Conservation (phyloP, 2,329 filamentous ascomycete genomes). For the Microcyclosporella mali region DNA sequence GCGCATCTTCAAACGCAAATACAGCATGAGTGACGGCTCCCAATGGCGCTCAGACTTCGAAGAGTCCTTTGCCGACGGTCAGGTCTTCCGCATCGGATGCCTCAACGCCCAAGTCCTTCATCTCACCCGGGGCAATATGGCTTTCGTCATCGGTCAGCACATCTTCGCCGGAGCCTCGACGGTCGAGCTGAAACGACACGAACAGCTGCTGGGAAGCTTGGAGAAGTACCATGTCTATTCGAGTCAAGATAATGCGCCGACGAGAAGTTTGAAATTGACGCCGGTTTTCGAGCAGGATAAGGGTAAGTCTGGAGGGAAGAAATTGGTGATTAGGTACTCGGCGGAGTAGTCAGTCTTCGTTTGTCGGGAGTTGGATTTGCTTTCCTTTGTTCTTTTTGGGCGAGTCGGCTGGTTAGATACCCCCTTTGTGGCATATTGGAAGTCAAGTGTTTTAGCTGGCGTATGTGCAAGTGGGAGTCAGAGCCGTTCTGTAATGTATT, state of each 20-base stretch:
- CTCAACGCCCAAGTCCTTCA: slow-evolving; percentile 15
- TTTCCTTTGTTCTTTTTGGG: no score
- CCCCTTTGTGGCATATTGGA: no score
- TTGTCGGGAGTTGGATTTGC: no score
- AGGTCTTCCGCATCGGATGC: slow-evolving; percentile 15
- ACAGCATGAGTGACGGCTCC: slow-evolving; percentile 16
- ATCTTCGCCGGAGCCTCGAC: slow-evolving; percentile 15
- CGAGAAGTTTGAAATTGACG: slow-evolving; percentile 12
- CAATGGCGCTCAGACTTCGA: slow-evolving; percentile 14
- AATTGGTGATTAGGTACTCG: slow-evolving; percentile 16
- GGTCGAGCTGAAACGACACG: slow-evolving; percentile 11
- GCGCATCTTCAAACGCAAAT: slow-evolving; percentile 18
- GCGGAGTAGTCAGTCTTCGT: slow-evolving; percentile 8
- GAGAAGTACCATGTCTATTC: slow-evolving; percentile 16
- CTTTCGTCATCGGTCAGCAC: slow-evolving; percentile 18
- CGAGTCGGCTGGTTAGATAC: no score
- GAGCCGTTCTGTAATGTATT: no score
- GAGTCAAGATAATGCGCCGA: slow-evolving; percentile 13
- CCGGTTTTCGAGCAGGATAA: slow-evolving; percentile 7
- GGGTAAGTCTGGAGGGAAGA: slow-evolving; percentile 7
- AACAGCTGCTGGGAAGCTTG: slow-evolving; percentile 8
- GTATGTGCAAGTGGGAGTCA: no score
- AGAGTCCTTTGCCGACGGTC: slow-evolving; percentile 12
- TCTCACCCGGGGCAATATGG: slow-evolving; percentile 12
- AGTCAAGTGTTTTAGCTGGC: no score